These are phyloP conservation scores for Beverwykella pulmonaria DNA, from an alignment of 495 filamentous ascomycete genomes.

Conservation along the genomic window DNA sequence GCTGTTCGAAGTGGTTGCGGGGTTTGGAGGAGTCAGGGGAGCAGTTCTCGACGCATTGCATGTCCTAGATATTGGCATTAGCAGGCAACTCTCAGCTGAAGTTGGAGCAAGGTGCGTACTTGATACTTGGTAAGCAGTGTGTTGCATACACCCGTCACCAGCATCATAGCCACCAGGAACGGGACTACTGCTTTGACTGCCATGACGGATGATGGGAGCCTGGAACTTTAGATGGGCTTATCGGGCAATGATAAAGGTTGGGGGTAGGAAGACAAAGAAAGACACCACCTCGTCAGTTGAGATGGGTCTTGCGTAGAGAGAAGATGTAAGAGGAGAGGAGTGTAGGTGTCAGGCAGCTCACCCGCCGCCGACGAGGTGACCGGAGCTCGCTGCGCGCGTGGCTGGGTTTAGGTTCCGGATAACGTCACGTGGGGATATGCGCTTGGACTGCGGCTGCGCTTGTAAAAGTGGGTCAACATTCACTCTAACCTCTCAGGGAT, in stretches of 20 bases:
- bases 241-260: not conserved
- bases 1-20: slow-evolving; percentile 79
- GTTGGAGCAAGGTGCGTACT: slow-evolving; percentile 50
- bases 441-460: not conserved
- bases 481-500: too few species aligned
- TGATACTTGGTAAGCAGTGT: slow-evolving; percentile 97
- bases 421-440: slow-evolving; percentile 31
- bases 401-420: slow-evolving; percentile 20
- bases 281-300: not conserved
- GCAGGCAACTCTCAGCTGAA: not conserved
- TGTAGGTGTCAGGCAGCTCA: slow-evolving; percentile 10
- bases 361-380: slow-evolving; percentile 13
- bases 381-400: slow-evolving; percentile 25
- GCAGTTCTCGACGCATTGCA: slow-evolving; percentile 93
- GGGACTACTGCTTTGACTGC: slow-evolving; percentile 67
- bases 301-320: not conserved
- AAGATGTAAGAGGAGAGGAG: not conserved
- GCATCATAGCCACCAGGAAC: slow-evolving; percentile 89
- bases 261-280: slow-evolving; percentile 7
- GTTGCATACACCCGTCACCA: slow-evolving; percentile 90
- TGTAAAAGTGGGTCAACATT: not conserved
- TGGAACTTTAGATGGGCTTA: not conserved
- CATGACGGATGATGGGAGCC: slow-evolving; percentile 48
- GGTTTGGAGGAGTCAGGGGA: slow-evolving; percentile 70
- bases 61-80: slow-evolving; percentile 62